A percentile compares a stretch with the other conserved stretches of the same genome.
Evolutionary conservation across 2,329 filamentous ascomycete species (phyloP).

Genomic region (Penicillium psychrosexuale): DNA sequence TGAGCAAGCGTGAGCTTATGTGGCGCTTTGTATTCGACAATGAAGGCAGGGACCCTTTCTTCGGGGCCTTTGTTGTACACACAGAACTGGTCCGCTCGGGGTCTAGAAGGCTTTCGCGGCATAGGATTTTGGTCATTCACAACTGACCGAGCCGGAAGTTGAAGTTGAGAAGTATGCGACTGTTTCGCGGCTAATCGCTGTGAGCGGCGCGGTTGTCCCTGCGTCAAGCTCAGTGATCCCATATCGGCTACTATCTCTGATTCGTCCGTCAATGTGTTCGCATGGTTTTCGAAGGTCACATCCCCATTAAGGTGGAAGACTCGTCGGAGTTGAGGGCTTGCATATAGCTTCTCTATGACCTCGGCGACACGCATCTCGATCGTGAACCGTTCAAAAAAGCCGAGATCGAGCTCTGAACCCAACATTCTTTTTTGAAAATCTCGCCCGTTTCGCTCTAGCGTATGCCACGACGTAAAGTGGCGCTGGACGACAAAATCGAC

Average conservation of each 20-base stretch:
- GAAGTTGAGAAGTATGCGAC: neutral
- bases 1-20: neutral
- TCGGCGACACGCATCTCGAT: neutral
- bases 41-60: neutral
- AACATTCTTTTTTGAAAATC: neutral
- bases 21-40: neutral
- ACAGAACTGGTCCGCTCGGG: neutral
- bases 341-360: neutral
- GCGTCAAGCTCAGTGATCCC: neutral
- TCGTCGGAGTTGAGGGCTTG: neutral
- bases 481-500: neutral
- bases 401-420: neutral
- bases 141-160: neutral
- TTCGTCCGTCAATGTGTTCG: neutral
- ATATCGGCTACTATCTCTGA: neutral
- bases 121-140: neutral
- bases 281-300: neutral
- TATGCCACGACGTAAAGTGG: neutral
- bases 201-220: neutral
- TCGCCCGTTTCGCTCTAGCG: neutral
- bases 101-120: neutral
- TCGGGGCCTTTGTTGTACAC: neutral
- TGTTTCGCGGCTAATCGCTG: neutral
- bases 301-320: neutral
- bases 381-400: neutral